Evolutionary conservation across 1,139 yeast genomes (phyloP), one percentile per base, ranked within the genome.

Genomic region (Suhomyces anneliseae): DNA sequence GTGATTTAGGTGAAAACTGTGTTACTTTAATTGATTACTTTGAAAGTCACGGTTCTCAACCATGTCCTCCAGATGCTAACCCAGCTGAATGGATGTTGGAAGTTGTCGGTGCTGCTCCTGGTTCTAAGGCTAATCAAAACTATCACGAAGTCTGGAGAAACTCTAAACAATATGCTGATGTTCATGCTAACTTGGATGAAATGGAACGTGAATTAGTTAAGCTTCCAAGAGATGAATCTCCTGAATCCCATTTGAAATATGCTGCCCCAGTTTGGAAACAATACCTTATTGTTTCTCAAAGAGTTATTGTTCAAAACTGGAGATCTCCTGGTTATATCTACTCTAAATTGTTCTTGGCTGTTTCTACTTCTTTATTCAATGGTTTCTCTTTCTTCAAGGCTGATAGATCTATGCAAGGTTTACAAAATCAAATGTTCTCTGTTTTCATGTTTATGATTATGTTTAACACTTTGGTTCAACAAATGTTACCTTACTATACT

Each of bases 371-470:
- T 12, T 54, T 87, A 36, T 84, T 86, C 68, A 83, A 84, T 59
- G 95, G 95, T 34, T 87, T 87, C 62, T 77, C 90, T 2, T 87
- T 86, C 64, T 87, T 72, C 72, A 83, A 82, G 49, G 87, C 90
- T 15, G 78, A 78, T 52, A 78, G 76, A 27, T 72, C 88, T 9
- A 60, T 74, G 41, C 85, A 79, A 64, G 86, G 85, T 49, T 62
- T 81, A 58, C 85, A 81, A 60, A 81, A 81, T 62, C 85, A 81
- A 68, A 79, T 56, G 65, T 74, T 81, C 44, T 72, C 83, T 32
- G 65, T 76, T 36, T 84, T 85, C 66, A 76, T 84, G 83, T 69
- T 81, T 54, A 59, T 74, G 52, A 64, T 79, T 55, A 66, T 80
- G 49, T 73, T 83, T 52, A 62, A 60, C 39, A 66, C 88, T 27